Conservation (phyloP, 306 rosid species). For the Vicia villosa region DNA sequence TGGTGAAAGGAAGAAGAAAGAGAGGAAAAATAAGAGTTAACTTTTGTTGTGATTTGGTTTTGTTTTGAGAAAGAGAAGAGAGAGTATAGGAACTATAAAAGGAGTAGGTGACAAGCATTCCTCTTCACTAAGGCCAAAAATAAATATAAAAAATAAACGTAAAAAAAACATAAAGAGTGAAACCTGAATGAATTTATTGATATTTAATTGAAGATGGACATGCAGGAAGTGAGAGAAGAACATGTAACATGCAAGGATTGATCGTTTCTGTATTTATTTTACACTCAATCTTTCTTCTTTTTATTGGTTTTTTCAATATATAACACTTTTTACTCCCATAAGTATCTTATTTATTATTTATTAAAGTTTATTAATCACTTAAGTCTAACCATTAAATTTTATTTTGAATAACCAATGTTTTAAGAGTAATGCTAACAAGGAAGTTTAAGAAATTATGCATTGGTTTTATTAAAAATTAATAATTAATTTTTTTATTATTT, state of each 20-base stretch:
- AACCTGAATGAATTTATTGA: slow-evolving; percentile 33
- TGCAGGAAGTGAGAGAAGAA: slow-evolving; percentile 50
- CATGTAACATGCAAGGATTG: slow-evolving; percentile 74
- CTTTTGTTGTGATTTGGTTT: slow-evolving; percentile 2
- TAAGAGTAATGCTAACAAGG: too few species aligned
- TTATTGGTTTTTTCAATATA: neutral
- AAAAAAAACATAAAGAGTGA: slow-evolving; percentile 5
- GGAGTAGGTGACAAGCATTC: slow-evolving; percentile 84
- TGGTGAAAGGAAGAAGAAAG: slow-evolving; percentile 19
- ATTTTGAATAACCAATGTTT: too few species aligned
- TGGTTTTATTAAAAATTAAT: too few species aligned
- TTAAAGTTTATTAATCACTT: too few species aligned
- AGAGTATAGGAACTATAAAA: slow-evolving; percentile 52
- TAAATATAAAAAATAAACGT: slow-evolving; percentile 17
- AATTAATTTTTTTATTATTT: too few species aligned
- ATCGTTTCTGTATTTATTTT: slow-evolving; percentile 71
- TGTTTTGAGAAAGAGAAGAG: slow-evolving; percentile 34
- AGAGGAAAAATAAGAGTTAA: slow-evolving; percentile 10
- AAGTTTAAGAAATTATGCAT: too few species aligned
- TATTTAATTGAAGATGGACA: slow-evolving; percentile 45
- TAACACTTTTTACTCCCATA: slow-evolving; percentile 16
- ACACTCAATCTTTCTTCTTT: slow-evolving; percentile 25
- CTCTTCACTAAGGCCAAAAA: slow-evolving; percentile 55
- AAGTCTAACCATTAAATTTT: too few species aligned
- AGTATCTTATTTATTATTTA: slow-evolving; percentile 40